These are phyloP conservation scores for Calonectria multiphialidica DNA, from an alignment of 2,329 filamentous ascomycete species.

Conservation along the genomic window DNA sequence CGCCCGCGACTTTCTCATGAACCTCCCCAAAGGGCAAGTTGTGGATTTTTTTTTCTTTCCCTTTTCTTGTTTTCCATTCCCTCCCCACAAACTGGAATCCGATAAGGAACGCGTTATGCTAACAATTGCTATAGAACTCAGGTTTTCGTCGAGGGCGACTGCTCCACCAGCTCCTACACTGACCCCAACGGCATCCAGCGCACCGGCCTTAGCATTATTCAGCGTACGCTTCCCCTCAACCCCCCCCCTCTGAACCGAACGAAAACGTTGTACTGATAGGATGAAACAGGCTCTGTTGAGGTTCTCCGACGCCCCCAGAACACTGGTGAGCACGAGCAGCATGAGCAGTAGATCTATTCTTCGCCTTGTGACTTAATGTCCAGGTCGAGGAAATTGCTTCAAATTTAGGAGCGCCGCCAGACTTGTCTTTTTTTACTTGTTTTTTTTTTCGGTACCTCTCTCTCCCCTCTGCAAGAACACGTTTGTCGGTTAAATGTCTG, in stretches of 20 bases:
- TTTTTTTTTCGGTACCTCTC: conserved; percentile 15
- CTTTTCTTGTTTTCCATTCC: neutral
- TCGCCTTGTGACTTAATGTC: conserved; percentile 30
- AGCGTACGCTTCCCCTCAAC: conserved; percentile 72
- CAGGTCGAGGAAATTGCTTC: conserved; percentile 6
- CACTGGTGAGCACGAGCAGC: conserved; percentile 35
- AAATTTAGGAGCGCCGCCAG: neutral
- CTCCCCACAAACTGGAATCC: too few species aligned
- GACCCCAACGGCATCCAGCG: conserved; percentile 78
- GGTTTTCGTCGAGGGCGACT: conserved; percentile 88
- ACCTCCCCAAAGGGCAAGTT: conserved; percentile 86
- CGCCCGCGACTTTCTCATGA: conserved; percentile 78
- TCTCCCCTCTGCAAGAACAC: conserved; percentile 37
- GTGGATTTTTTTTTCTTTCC: neutral
- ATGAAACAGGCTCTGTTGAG: conserved; percentile 57
- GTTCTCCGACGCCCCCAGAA: conserved; percentile 57
- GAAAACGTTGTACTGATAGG: conserved; percentile 26
- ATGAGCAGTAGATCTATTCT: conserved; percentile 23
- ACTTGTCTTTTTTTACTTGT: neutral
- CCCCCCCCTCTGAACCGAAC: neutral
- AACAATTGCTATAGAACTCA: conserved; percentile 68
- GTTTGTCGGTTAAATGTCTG: conserved; percentile 37
- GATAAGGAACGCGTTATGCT: neutral
- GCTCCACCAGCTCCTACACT: conserved; percentile 74
- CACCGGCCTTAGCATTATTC: conserved; percentile 76